Base-by-base conservation (phyloP, 2,329 filamentous ascomycete genomes). In the Didymella exigua region DNA sequence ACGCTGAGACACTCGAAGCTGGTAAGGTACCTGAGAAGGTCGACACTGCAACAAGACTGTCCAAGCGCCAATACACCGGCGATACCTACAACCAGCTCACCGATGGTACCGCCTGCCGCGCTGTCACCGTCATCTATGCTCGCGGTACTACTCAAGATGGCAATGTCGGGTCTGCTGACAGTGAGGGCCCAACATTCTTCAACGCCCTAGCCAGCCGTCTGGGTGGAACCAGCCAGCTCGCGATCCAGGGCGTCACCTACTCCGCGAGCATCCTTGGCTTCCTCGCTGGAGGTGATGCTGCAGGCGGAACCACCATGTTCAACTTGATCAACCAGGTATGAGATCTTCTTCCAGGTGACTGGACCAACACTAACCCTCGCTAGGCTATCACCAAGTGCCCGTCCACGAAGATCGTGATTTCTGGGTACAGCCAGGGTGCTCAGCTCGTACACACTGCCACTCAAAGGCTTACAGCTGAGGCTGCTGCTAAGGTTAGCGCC, bases 211-310 rank as follows among this genome's bases (percentile, higher is more conserved):
- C 72, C 10, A 49, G 64, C 9, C 58, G 68, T 16, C 65, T 83
- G 26, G 80, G 78, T 33, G 73, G 66, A 38, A 59, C 68, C 8
- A 72, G 69, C 44, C 75, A 76, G 43, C 66, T 84, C 13, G 78
- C 78, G 4, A 76, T 83, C n/a, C 83, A 85, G 68, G 83, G 82
- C 45, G 80, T 85, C n/a, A 75, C 78, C 26, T 85, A 85, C 62
- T 64, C 77, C 2, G 82, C 82, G 7, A 59, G 59, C 23, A 51
- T 72, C 18, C 6, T 57, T 13, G 81, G 81, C 0, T 82, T 81
- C 60, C 67, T 81, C 10, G 69, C 71, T 8, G 78, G 79, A 16
- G 82, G 81, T 4, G 79, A 81, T 60, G 56, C 70, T 2, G 62
- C 54, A 2, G 81, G 81, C 5, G 76, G 76, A 40, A 67, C 67